These are phyloP conservation scores for Microdochium nivale DNA, from an alignment of 2,329 filamentous ascomycete species.

Conservation along the genomic window DNA sequence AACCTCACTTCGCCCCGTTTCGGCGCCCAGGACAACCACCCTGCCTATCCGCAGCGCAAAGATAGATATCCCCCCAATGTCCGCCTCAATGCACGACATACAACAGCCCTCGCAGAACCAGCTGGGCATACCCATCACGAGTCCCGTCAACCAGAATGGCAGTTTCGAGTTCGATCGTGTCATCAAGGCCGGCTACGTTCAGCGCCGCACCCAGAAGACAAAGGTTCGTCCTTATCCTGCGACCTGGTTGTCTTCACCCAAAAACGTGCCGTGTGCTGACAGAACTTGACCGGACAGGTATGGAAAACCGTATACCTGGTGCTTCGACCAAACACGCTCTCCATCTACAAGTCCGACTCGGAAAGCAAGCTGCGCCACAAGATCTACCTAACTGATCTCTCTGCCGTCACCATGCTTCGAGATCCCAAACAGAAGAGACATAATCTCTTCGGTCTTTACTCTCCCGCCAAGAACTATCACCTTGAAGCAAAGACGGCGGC, in stretches of 20 bases:
- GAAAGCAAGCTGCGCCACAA: conserved; percentile 86
- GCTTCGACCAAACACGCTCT: conserved; percentile 80
- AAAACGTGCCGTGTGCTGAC: background rate
- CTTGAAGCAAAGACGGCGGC: conserved; percentile 66
- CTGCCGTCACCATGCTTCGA: conserved; percentile 79
- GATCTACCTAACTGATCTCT: conserved; percentile 80
- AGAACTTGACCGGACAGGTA: conserved; percentile 39
- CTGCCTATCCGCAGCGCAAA: background rate
- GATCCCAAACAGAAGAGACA: conserved; percentile 81
- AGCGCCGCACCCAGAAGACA: conserved; percentile 87
- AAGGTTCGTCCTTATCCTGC: conserved; percentile 49
- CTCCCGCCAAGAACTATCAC: conserved; percentile 83
- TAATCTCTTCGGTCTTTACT: conserved; percentile 88
- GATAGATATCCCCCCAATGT: background rate
- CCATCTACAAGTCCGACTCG: conserved; percentile 85
- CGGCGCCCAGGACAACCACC: background rate
- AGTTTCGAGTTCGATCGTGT: conserved; percentile 95
- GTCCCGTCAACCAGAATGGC: conserved; percentile 87
- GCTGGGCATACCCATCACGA: conserved; percentile 57
- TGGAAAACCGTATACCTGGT: conserved; percentile 91
- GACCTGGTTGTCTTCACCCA: background rate
- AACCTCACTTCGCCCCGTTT: background rate
- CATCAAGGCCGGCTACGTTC: conserved; percentile 77
- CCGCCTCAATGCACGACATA: background rate
- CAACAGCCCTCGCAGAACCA: conserved; percentile 20